Percentiles rank a stretch among this genome's conserved stretches.
Conservation (phyloP, 192 early-diverging fungal genomes). For the Mortierella alpina region DNA sequence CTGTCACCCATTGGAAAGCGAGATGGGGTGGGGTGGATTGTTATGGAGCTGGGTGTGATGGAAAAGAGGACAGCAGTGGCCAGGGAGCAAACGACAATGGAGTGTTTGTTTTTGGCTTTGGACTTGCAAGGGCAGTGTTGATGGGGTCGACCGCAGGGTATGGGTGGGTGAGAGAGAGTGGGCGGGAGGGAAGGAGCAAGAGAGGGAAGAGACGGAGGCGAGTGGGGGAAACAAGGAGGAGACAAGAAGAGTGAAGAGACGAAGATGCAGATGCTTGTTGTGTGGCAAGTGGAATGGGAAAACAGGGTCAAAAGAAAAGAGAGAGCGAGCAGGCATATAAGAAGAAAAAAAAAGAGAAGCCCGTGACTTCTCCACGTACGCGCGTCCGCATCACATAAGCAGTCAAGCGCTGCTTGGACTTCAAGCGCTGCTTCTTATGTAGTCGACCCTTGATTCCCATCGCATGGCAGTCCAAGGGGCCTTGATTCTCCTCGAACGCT, state of each 20-base stretch:
- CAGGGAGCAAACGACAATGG: not conserved
- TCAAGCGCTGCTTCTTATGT: no score
- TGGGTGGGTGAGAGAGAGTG: not conserved
- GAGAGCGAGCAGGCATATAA: not conserved
- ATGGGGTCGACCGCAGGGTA: no score
- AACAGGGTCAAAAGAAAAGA: not conserved
- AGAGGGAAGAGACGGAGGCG: not conserved
- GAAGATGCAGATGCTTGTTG: not conserved
- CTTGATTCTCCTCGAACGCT: no score
- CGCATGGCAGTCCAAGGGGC: no score
- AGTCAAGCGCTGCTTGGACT: no score
- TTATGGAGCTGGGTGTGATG: not conserved
- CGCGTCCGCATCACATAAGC: no score
- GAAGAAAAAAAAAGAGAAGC: not conserved
- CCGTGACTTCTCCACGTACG: not conserved
- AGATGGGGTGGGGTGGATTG: not conserved
- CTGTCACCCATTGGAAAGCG: conserved; percentile 45
- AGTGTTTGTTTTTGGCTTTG: not conserved
- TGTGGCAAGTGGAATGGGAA: not conserved
- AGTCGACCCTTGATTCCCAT: no score
- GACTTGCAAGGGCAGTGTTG: no score
- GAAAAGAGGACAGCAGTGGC: not conserved
- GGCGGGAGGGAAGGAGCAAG: not conserved
- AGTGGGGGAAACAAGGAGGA: no score
- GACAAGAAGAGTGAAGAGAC: not conserved